Evolutionary conservation across 2,329 filamentous ascomycete species (phyloP).

Genomic region (Cladosporium cucumerinum): DNA sequence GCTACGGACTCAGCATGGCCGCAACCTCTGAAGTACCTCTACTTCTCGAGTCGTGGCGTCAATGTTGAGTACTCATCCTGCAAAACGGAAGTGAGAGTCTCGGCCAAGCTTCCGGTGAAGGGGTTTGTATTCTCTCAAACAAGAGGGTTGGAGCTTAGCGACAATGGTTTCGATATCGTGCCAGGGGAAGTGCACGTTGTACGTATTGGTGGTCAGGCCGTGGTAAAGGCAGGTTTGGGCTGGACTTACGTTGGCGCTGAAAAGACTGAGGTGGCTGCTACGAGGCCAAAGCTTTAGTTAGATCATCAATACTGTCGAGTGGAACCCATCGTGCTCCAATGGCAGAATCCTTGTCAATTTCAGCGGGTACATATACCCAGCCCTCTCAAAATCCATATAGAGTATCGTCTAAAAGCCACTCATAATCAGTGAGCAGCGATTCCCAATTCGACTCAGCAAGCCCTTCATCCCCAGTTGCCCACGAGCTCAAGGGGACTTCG

Average conservation of each 20-base stretch:
- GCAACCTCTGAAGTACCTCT: conserved; percentile 58
- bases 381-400: background rate
- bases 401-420: background rate
- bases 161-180: conserved; percentile 57
- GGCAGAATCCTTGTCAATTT: background rate
- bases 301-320: background rate
- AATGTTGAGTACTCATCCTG: conserved; percentile 35
- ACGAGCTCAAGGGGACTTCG: no score
- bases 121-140: conserved; percentile 59
- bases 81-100: conserved; percentile 44
- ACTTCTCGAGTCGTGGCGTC: conserved; percentile 51
- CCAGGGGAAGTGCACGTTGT: conserved; percentile 56
- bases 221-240: conserved; percentile 28
- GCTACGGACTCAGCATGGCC: conserved; percentile 59
- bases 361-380: background rate
- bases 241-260: background rate
- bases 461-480: no score
- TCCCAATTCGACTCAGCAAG: background rate
- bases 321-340: background rate
- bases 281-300: background rate
- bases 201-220: conserved; percentile 40
- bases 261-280: background rate
- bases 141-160: conserved; percentile 51
- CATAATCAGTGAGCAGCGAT: background rate
- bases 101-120: conserved; percentile 52